Evolutionary conservation across 805 yeast species (phyloP), one percentile per base, ranked within the genome.

Genomic region (Saccharomycopsis capsularis): DNA sequence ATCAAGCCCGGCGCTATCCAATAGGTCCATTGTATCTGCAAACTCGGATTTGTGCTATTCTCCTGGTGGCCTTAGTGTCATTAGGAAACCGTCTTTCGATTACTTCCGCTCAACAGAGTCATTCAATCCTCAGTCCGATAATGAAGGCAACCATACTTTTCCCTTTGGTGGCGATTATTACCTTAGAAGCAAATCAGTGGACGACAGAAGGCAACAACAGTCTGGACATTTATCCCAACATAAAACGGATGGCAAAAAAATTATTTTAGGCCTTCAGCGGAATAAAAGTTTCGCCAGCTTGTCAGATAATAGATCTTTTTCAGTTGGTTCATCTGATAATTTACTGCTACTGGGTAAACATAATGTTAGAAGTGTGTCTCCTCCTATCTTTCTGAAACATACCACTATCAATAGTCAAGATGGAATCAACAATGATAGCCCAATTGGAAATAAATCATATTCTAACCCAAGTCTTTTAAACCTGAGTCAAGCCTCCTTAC

Each of bases 1-100:
- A 24, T 24, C 46, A 3, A 49, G 52, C 25, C 52, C 52, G 15
- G 41, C 32, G 2, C 18, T 29, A 6, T 40, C 49, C 5, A 22
- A 7, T 6, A 7, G 3, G 4, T 49, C 47, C 3, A 22, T 23
- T n/a, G n/a, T 19, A 15, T 44, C 52, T 3, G 25, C 24, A 39
- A 18, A 25, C 29, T 41, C 50, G n/a, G 29, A 19, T 41, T 9
- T 35, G 7, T 15, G 27, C 18, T 30, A 24, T 7, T 34, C 35
- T 3, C 41, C 43, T 24, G 27, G 24, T 11, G 47, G 47, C 4
- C 5, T 23, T 6, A 18, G 16, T 16, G 19, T 34, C 5, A 18
- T 30, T 4, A 46, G 23, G 24, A 27, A 30, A 27, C 5, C 21
- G 9, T 38, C 43, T 6, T 27, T 21, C 23, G 42, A 47, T 30